Evolutionary conservation across 352 stramenopile species (phyloP).

Genomic region (Globisporangium cystogenes): DNA sequence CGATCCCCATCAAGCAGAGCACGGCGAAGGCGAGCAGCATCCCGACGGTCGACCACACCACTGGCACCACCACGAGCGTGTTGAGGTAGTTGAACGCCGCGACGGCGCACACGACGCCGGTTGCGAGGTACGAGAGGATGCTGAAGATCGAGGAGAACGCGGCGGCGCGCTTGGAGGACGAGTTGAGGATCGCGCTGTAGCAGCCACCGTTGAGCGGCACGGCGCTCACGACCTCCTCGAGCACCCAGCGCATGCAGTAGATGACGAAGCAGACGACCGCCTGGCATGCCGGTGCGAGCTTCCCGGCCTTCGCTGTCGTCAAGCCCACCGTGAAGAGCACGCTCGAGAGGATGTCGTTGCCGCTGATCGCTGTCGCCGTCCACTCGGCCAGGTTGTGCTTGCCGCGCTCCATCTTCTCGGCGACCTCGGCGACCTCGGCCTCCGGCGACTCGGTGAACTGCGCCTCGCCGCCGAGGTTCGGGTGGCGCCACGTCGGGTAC

Average conservation of each 20-base stretch:
- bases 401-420: conserved; percentile 5
- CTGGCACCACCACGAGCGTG: conserved; percentile 43
- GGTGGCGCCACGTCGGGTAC: conserved; percentile 60
- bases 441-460: conserved; percentile 15
- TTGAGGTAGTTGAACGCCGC: conserved; percentile 79
- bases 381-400: conserved; percentile 56
- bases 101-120: conserved; percentile 47
- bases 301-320: conserved; percentile 40
- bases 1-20: conserved; percentile 71
- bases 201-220: conserved; percentile 84
- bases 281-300: conserved; percentile 67
- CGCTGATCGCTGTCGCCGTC: conserved; percentile 77
- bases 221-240: conserved; percentile 78
- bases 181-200: conserved; percentile 86
- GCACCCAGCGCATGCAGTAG: conserved; percentile 55
- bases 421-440: conserved; percentile 19
- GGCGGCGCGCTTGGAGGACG: conserved; percentile 70
- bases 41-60: conserved; percentile 28
- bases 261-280: conserved; percentile 46
- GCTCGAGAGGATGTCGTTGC: conserved; percentile 85
- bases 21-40: conserved; percentile 71
- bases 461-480: conserved; percentile 51
- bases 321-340: conserved; percentile 60
- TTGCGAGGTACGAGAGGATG: conserved; percentile 85
- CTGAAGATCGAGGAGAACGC: conserved; percentile 68